phyloP scores from a whole-genome alignment of 306 rosid genomes.

The Vachellia pachyceras region DNA sequence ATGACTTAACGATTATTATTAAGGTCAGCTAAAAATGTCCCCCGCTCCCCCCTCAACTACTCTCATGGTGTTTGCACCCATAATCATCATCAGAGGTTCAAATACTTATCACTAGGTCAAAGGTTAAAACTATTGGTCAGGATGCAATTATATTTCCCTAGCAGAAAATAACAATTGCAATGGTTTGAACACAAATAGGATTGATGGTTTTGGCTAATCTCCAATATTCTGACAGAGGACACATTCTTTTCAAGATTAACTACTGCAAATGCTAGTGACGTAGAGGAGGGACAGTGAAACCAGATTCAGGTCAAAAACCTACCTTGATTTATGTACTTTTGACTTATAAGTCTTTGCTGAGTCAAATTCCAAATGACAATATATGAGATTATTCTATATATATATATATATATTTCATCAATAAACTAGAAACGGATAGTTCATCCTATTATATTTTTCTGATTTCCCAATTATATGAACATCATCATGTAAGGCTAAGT shows the following conservation, averaged over 20 bases:
- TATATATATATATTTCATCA: conserved; percentile 14
- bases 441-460: too few species aligned
- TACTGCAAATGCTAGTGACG: too few species aligned
- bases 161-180: background rate
- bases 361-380: conserved; percentile 3
- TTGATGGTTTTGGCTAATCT: too few species aligned
- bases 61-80: background rate
- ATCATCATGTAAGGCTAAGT: too few species aligned
- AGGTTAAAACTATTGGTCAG: background rate
- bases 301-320: background rate
- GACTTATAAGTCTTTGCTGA: background rate
- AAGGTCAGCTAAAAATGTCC: background rate
- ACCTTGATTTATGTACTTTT: background rate
- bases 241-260: background rate
- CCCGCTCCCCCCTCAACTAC: background rate
- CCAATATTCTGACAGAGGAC: background rate
- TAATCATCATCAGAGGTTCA: background rate
- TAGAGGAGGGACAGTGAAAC: background rate
- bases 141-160: background rate
- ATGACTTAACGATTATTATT: too few species aligned
- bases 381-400: conserved; percentile 2
- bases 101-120: background rate
- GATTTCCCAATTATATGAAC: too few species aligned
- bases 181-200: background rate
- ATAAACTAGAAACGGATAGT: background rate